phyloP scores from a whole-genome alignment of 148 eudicot species.

The Talinum fruticosum region DNA sequence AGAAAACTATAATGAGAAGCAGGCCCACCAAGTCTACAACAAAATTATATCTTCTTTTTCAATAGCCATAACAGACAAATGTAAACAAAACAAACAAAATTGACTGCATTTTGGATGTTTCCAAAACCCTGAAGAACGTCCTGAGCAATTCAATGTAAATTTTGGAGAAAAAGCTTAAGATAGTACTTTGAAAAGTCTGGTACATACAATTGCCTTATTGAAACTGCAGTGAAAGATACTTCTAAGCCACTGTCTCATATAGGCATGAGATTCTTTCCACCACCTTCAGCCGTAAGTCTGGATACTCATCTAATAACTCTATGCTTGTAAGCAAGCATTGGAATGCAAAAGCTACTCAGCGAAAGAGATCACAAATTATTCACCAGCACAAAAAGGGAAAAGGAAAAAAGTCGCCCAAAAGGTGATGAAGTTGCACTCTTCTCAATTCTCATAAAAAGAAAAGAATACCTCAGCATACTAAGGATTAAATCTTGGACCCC shows the following conservation, averaged over 20 bases:
- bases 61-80: neutral
- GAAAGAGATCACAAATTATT: neutral
- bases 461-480: neutral
- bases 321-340: neutral
- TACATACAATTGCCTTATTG: neutral
- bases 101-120: neutral
- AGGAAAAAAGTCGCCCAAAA: neutral
- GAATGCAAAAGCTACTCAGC: neutral
- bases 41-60: neutral
- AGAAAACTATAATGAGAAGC: neutral
- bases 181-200: neutral
- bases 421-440: neutral
- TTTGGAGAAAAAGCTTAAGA: neutral
- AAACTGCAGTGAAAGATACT: neutral
- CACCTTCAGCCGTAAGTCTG: neutral
- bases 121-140: neutral
- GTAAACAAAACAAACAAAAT: neutral
- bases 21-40: neutral
- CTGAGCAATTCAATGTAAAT: neutral
- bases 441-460: neutral
- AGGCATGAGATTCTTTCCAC: neutral
- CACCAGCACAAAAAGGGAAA: neutral
- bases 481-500: neutral
- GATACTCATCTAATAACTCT: neutral
- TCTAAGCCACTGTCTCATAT: too few relatives aligned